Evolutionary conservation across 2,329 filamentous ascomycete species (phyloP).

Genomic region (Clonostachys byssicola): DNA sequence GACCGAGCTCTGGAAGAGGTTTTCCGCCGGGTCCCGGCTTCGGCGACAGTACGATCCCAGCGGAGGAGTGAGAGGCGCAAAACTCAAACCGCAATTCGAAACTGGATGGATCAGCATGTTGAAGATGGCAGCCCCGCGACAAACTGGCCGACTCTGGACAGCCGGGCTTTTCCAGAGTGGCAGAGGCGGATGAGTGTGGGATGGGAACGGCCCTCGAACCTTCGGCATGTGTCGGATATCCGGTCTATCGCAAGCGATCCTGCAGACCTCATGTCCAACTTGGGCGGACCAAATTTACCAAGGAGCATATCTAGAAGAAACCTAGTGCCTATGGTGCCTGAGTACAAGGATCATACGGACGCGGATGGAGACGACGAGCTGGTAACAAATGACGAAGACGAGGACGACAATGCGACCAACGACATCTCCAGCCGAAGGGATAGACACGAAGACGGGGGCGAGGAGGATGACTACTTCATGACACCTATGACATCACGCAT

Average conservation of each 20-base stretch:
- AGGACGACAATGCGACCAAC: conserved; percentile 48
- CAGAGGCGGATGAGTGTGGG: conserved; percentile 48
- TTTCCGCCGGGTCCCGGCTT: conserved; percentile 70
- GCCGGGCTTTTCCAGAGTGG: conserved; percentile 37
- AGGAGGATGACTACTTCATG: conserved; percentile 39
- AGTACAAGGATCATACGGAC: conserved; percentile 64
- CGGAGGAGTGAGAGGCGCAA: conserved; percentile 63
- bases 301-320: background rate
- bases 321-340: conserved; percentile 15
- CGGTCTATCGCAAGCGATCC: conserved; percentile 61
- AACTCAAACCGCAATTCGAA: conserved; percentile 76
- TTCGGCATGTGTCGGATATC: conserved; percentile 48
- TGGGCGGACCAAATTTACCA: conserved; percentile 27
- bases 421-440: conserved; percentile 22
- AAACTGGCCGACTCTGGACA: conserved; percentile 46
- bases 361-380: conserved; percentile 88
- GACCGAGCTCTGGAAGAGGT: conserved; percentile 89
- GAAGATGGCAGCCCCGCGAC: conserved; percentile 39
- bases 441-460: conserved; percentile 22
- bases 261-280: conserved; percentile 56
- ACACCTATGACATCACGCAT: conserved; percentile 41
- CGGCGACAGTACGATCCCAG: conserved; percentile 54
- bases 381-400: conserved; percentile 74
- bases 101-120: conserved; percentile 80
- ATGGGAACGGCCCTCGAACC: conserved; percentile 40